Evolutionary conservation across 148 eudicot species (phyloP).

Genomic region (Hydrangea macrophylla): DNA sequence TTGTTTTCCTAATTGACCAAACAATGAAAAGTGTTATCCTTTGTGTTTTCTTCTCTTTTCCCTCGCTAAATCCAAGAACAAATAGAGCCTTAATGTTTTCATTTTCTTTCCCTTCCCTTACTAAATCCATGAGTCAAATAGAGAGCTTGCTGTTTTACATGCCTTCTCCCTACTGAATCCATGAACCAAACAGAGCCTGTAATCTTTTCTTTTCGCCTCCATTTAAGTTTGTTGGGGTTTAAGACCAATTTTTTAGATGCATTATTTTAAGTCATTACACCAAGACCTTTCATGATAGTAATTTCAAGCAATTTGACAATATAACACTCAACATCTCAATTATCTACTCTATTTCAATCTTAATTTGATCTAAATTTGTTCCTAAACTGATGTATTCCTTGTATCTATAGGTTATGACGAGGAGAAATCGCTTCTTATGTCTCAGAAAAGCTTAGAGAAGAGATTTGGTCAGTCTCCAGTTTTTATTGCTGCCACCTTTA

Average conservation of each 20-base stretch:
- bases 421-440: constrained; percentile 53
- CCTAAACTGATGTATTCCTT: not conserved
- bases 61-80: too few species aligned
- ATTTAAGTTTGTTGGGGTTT: not conserved
- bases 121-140: too few species aligned
- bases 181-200: not conserved
- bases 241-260: not conserved
- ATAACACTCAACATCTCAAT: not conserved
- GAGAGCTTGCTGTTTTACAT: too few species aligned
- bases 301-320: not conserved
- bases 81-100: not conserved
- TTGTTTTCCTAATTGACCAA: too few species aligned
- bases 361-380: not conserved
- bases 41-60: too few species aligned
- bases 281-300: not conserved
- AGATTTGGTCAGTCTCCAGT: constrained; percentile 66
- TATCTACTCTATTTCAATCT: not conserved
- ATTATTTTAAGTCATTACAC: not conserved
- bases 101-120: not conserved
- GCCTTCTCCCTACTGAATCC: not conserved
- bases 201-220: not conserved
- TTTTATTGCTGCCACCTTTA: constrained; percentile 54
- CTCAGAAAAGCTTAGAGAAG: constrained; percentile 54
- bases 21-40: too few species aligned
- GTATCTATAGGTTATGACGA: constrained; percentile 37